Base-by-base conservation (phyloP, 495 filamentous ascomycete species). In the Talaromyces liani region DNA sequence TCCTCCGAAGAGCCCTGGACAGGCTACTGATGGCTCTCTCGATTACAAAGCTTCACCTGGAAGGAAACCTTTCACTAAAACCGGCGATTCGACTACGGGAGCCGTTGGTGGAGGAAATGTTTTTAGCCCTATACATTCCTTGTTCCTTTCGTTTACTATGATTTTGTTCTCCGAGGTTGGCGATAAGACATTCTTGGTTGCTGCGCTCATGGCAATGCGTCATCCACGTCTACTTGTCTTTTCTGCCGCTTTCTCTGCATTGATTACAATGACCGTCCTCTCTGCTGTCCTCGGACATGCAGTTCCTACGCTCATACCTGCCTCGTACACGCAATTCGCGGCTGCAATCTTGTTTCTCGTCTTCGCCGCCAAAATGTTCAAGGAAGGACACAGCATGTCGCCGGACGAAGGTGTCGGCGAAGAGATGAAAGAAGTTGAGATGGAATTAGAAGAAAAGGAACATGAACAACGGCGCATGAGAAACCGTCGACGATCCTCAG, bases 181-280 rank as follows among this genome's bases (percentile, higher is more conserved):
- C 64, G 94, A 98, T 84, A 98, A 98, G 75, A 98, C 94, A 0
- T 98, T 98, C 78, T 82, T 98, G 47, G 91, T 98, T 51, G 94
- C 94, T 14, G 94, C 94, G 25, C 82, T 98, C 22, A 98, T 98
- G 94, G 94, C 94, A 2, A 98, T 98, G 94, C 91, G 96, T 67
- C 93, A 98, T 71, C 89, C 94, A 51, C 91, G 93, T 34, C 73
- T 97, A 61, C 81, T 97, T 12, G 95, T 98, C 49, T 98, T 98
- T 77, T 87, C 90, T 7, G 91, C 94, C 6, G 94, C 94, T n/a
- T 91, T 98, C 68, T 82, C 86, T 65, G 96, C 94, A 24, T 78
- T 98, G 59, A 85, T 96, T 60, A 82, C 87, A 71, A 98, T 98
- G 94, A 97, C 95, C 0, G 83, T 98, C 24, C 84, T 98, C n/a